Evolutionary conservation across 129 eudicot species (phyloP), one percentile per base, ranked within the genome.

Genomic region (Kitagawia praeruptora): DNA sequence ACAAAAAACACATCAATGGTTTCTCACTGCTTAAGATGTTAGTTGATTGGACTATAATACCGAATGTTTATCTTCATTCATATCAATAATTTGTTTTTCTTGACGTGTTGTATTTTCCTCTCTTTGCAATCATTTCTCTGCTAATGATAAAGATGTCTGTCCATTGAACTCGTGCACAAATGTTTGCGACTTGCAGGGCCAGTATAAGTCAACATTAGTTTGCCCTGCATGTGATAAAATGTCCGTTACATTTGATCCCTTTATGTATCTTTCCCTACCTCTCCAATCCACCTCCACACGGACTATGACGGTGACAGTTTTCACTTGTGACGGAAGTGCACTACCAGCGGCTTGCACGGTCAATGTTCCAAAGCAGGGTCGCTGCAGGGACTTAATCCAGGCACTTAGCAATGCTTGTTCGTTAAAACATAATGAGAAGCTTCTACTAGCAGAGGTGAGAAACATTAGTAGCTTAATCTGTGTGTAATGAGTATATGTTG

Each of bases 261-360:
- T 95, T 89, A 95, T 95, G 98, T 92, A 95, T 85, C 94, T 95
- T 51, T 95, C 98, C n/a, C 79, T 95, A 86, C 98, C 98, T 4
- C 98, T 95, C 80, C 98, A 95, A 77, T 87, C 97, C 67, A 86
- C 98, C 70, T 85, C 89, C 25, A 87, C 91, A 44, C 97, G 97
- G 34, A 81, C 85, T 76, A 92, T 92, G 96, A 90, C 96, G 4
- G 96, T 92, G 27, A 95, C 96, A 14, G 86, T 95, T 76, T 95
- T 95, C 74, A 90, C 96, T 74, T 88, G 97, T 47, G 94, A 95
- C 48, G 98, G 97, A 85, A 90, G 93, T 84, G 89, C 91, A 7
- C 80, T 90, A 63, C 97, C 98, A 16, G 80, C 90, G 80, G 89
- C 92, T 78, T 92, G 87, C 82, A 89, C 97, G 6, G 88, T 95